Evolutionary conservation across 495 filamentous ascomycete species (phyloP), one percentile per base, ranked within the genome.

Genomic region (Corynascus novoguineensis): DNA sequence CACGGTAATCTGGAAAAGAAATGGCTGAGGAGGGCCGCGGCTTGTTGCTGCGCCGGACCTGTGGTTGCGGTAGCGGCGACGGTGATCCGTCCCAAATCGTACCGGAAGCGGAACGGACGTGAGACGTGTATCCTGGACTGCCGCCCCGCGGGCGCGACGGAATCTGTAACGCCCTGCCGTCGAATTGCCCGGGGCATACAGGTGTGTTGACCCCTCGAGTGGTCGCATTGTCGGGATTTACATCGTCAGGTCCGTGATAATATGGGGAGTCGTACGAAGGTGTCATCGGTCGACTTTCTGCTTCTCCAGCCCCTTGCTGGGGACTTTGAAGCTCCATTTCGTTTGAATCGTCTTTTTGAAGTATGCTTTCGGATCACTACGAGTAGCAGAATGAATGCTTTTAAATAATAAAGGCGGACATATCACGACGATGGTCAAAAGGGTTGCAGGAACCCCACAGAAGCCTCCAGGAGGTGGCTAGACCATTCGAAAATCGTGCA

Each of bases 41-140:
- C 8, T 29, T 28, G 38, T 49, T 3, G 37, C 37, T 44, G 14
- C 37, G 31, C 22, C 46, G 45, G 12, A 14, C 25, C 27, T 34
- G 45, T 0, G 53, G 45, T 7, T 35, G 51, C 19, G 51, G 40
- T 29, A 34, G 12, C 0, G 51, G 40, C 10, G 51, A 55, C 12
- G 46, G 44, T 0, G 54, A 56, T 6, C 55, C 48, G 9, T 58
- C 55, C 55, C 55, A 51, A 0, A 48, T 51, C n/a, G 19, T 31
- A 5, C 55, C 10, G 7, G 55, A 51, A 10, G 2, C 15, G 4
- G 37, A 34, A n/a, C 37, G 48, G 1, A 25, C 11, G 38, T 51
- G 46, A 14, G 32, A 19, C 2, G 54, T 25, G 7, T 57, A 41
- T n/a, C n/a, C n/a, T n/a, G n/a, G n/a, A 35, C 32, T 17, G 14